Base-by-base conservation (phyloP, 805 yeast species). In the Metschnikowia cerradonensis region DNA sequence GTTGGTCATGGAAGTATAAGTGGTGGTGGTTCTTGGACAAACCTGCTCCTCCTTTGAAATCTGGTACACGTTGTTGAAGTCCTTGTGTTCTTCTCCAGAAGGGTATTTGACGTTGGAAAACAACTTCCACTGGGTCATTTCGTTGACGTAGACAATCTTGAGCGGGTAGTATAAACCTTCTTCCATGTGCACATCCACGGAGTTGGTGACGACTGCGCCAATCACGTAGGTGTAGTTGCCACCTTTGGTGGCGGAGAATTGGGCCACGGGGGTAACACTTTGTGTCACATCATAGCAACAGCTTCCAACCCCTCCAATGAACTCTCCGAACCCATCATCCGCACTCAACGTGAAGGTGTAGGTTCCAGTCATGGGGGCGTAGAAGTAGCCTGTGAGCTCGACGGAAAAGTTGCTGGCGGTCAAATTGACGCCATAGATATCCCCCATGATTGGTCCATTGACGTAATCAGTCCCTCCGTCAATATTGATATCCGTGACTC, bases 281-380 rank as follows among this genome's bases (percentile, higher is more conserved):
- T 47, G 47, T 1, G 52, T 46, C 1, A 52, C 53, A 17, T 44
- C 49, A 13, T 50, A 45, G 39, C 58, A 55, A 40, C 58, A 55
- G 2, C 49, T 45, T 19, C 41, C 38, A 14, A 47, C 48, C 0
- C 49, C 31, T 3, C 58, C 54, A 31, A 55, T 39, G 6, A 45
- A 49, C 20, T 52, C 38, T 4, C 54, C 43, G 7, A 50, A 51
- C 10, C 56, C 58, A 40, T 55, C 52, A 17, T 55, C 56, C 2
- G 52, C 56, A 3, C 22, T 23, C 3, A 48, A 38, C 2, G 47
- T 41, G 34, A 55, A 52, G 10, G 47, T 45, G 46, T 55, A 52
- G 8, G 15, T 22, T 40, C 58, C 58, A 4, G 52, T 31, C 3
- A 35, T 13, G 11, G 36, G 37, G 4, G 58, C 56, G 3, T 23